Base-by-base conservation (phyloP, 2,329 filamentous ascomycete species). In the Colletotrichum falcatum region DNA sequence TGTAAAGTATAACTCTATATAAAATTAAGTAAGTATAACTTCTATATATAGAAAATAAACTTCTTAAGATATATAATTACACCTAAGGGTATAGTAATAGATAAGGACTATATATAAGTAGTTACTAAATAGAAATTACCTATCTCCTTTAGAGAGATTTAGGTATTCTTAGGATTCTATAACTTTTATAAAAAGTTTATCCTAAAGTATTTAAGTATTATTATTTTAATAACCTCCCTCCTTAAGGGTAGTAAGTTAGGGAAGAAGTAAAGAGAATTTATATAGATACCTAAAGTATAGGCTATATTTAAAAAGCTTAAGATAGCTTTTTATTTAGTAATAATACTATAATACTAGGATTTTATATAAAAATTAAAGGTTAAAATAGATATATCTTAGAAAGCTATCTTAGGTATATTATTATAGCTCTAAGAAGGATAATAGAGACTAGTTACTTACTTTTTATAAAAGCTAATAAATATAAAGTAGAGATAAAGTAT, bases 71-170 rank as follows among this genome's bases (percentile, higher is more conserved):
- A 39, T 39, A 39, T 14, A 14, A 14, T 39, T 39, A 39, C 3
- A 39, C 37, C 37, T 39, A 18, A 42, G 4, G 5, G 39, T 18
- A 42, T 42, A 42, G 14, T 39, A 14, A 39, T 3, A 14, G 6
- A 18, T n/a, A 8, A 9, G 3, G 6, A 7, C 1, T 42, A 44
- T 2, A 3, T 44, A 3, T 42, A 42, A 42, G 3, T 20, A 18
- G 20, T 42, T 42, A 42, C 39, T 42, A 42, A 42, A 2, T 42
- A 42, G 1, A 44, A n/a, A 6, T 7, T n/a, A n/a, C 7, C n/a
- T 9, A 1, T 2, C 3, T 44, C 1, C 3, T 0, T 44, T 9
- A 20, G 5, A 9, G 7, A 44, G 1, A n/a, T 8, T 1, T 44
- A 44, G n/a, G 42, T 44, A 9, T n/a, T 44, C 6, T 9, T 44